These are phyloP conservation scores for Santalum album DNA, from an alignment of 164 flowering plant species.

Conservation along the genomic window DNA sequence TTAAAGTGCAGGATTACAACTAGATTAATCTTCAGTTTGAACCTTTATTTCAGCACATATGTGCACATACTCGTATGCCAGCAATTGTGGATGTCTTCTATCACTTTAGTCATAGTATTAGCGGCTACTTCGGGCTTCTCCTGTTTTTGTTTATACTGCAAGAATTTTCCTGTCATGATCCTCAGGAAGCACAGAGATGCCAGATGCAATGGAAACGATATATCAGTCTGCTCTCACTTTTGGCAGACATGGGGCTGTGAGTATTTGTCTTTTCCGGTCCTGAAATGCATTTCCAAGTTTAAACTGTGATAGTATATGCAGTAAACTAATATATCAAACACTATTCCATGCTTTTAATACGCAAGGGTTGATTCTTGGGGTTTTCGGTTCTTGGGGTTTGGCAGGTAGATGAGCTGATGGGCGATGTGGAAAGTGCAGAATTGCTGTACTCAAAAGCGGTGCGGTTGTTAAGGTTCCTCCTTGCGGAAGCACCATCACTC, in stretches of 20 bases:
- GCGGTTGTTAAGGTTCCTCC: conserved; percentile 56
- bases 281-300: not conserved
- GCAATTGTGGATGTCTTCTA: no score
- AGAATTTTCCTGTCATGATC: conserved; percentile 1
- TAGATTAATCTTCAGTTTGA: no score
- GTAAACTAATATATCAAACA: not conserved
- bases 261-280: conserved; percentile 21
- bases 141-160: no score
- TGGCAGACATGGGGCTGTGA: conserved; percentile 85
- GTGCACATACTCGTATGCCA: no score
- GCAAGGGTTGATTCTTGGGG: not conserved
- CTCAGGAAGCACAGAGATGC: conserved; percentile 76
- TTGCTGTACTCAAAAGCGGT: conserved; percentile 67
- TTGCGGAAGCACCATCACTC: conserved; percentile 88
- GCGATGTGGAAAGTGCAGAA: conserved; percentile 57
- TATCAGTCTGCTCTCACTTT: conserved; percentile 80
- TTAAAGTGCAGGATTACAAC: no score
- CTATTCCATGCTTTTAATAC: not conserved
- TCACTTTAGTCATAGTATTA: no score
- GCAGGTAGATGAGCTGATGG: conserved; percentile 59
- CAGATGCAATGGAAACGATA: conserved; percentile 92
- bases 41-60: no score
- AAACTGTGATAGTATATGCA: not conserved
- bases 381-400: not conserved
- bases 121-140: no score